These are phyloP conservation scores for Sisymbrium irio DNA, from an alignment of 345 rosid species.

Conservation along the genomic window DNA sequence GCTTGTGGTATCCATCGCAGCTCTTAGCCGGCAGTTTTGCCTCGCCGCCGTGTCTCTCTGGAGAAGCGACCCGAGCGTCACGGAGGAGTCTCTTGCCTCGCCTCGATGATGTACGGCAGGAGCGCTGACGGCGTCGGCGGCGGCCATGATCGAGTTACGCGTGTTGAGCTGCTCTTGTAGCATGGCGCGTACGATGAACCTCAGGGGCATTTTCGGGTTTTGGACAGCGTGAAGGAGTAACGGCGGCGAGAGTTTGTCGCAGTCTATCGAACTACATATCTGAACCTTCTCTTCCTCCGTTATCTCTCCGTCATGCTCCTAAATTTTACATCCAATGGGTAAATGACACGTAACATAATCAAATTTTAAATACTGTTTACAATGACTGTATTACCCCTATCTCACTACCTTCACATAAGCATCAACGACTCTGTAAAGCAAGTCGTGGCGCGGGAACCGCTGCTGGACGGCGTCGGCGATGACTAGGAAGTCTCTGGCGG, in stretches of 20 bases:
- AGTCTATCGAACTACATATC: slow-evolving; percentile 66
- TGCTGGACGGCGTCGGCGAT: slow-evolving; percentile 53
- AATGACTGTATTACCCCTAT: not conserved
- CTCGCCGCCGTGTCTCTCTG: slow-evolving; percentile 58
- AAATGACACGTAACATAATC: not conserved
- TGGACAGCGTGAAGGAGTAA: slow-evolving; percentile 73
- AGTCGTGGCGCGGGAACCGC: slow-evolving; percentile 57
- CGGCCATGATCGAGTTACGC: slow-evolving; percentile 53
- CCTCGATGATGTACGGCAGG: not conserved
- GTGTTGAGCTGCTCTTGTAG: slow-evolving; percentile 74
- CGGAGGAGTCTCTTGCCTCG: not conserved
- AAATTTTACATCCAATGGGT: not conserved
- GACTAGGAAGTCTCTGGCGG: slow-evolving; percentile 47
- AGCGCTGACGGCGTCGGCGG: slow-evolving; percentile 20
- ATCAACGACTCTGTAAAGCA: slow-evolving; percentile 63
- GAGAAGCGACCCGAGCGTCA: slow-evolving; percentile 71
- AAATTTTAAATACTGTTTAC: not conserved
- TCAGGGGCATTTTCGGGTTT: slow-evolving; percentile 73
- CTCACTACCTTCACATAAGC: slow-evolving; percentile 59
- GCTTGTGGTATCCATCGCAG: slow-evolving; percentile 66
- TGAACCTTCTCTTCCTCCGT: slow-evolving; percentile 61
- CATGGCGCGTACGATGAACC: slow-evolving; percentile 86
- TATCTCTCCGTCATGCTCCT: slow-evolving; percentile 55
- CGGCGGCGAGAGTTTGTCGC: slow-evolving; percentile 65
- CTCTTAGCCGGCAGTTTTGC: slow-evolving; percentile 57